Conservation (phyloP, 305 asterid genomes). For the Fraxinus albicans region DNA sequence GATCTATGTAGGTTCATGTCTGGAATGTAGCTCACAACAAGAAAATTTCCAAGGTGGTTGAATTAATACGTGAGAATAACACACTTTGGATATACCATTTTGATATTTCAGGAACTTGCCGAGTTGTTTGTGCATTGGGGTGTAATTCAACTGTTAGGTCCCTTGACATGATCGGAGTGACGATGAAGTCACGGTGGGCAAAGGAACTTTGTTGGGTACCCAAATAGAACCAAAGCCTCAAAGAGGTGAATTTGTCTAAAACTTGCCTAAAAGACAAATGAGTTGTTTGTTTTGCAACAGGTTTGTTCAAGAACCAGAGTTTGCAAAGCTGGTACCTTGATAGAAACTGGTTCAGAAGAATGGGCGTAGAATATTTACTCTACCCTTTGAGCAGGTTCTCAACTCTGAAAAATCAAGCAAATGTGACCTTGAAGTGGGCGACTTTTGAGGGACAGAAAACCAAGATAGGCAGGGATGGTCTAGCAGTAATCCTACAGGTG, state of each 20-base stretch:
- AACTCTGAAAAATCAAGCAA: constrained; percentile 71
- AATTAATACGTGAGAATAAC: constrained; percentile 54
- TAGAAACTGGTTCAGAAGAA: constrained; percentile 63
- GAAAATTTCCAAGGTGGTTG: constrained; percentile 51
- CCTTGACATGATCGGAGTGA: constrained; percentile 67
- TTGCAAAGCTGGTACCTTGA: constrained; percentile 59
- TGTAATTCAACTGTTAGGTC: constrained; percentile 64
- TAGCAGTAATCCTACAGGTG: constrained; percentile 62
- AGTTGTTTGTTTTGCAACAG: constrained; percentile 71
- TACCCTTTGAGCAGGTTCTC: constrained; percentile 80
- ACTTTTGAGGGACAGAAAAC: constrained; percentile 65
- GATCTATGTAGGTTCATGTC: constrained; percentile 68
- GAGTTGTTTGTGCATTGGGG: constrained; percentile 66
- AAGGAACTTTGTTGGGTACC: constrained; percentile 73
- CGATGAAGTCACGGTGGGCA: constrained; percentile 73
- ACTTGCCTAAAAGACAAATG: constrained; percentile 70
- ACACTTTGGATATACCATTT: constrained; percentile 53
- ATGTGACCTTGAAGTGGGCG: constrained; percentile 49
- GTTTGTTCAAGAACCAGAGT: constrained; percentile 64
- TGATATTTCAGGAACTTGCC: constrained; percentile 50
- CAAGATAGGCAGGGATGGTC: constrained; percentile 69
- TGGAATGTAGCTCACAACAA: constrained; percentile 48
- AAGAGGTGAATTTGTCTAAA: constrained; percentile 57
- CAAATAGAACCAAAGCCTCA: constrained; percentile 66
- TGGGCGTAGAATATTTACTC: constrained; percentile 75